These are phyloP conservation scores for Malassezia slooffiae DNA, from an alignment of 1,284 basidiomycete genomes.

Conservation along the genomic window DNA sequence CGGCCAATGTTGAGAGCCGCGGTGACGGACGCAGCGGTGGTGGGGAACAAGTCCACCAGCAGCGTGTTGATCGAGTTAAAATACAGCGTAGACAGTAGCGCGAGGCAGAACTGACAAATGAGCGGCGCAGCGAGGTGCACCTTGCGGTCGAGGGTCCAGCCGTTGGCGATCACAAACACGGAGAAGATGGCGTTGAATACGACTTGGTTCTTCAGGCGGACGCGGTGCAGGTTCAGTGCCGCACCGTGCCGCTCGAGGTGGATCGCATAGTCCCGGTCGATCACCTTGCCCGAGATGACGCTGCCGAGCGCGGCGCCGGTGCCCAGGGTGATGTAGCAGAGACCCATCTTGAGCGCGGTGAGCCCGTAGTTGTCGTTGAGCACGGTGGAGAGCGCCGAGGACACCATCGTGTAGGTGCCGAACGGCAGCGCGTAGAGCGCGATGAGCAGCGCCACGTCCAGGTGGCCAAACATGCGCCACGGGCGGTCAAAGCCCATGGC, in stretches of 20 bases:
- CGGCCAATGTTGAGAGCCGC: slow-evolving; percentile 15
- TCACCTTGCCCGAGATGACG: slow-evolving; percentile 4
- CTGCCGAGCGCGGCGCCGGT: slow-evolving; percentile 21
- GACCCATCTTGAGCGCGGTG: slow-evolving; percentile 56
- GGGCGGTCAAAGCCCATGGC: slow-evolving; percentile 23
- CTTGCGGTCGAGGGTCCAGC: slow-evolving; percentile 1
- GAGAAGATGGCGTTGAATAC: slow-evolving; percentile 1
- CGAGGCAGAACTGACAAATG: slow-evolving; percentile 4
- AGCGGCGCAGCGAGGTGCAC: slow-evolving; percentile 5
- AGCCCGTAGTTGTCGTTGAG: slow-evolving; percentile 56
- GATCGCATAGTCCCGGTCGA: slow-evolving; percentile 9
- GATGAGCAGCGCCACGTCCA: slow-evolving; percentile 23
- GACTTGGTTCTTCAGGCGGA: neutral
- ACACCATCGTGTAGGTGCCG: slow-evolving; percentile 58
- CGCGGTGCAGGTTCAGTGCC: neutral
- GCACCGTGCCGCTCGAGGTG: neutral
- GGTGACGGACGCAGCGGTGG: slow-evolving; percentile 12
- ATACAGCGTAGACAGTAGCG: neutral
- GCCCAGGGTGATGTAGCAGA: slow-evolving; percentile 62
- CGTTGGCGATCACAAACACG: neutral
- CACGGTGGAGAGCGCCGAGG: slow-evolving; percentile 57
- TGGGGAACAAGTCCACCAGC: slow-evolving; percentile 8
- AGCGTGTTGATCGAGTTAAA: slow-evolving; percentile 7
- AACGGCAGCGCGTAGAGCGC: slow-evolving; percentile 55
- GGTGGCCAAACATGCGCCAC: slow-evolving; percentile 24